Conservation (phyloP, 148 eudicot genomes). For the Hydrangea macrophylla region DNA sequence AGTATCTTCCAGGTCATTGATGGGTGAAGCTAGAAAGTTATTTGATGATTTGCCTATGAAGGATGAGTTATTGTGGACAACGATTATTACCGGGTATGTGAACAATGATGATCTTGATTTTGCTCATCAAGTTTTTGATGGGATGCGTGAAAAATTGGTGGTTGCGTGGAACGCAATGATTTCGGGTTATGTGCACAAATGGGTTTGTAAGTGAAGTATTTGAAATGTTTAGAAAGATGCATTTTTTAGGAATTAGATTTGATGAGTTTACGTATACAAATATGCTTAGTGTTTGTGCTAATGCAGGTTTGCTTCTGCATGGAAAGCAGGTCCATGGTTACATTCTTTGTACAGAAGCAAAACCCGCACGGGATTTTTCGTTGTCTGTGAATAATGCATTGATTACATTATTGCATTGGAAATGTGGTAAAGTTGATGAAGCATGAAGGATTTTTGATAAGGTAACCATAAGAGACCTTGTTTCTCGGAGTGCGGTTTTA, state of each 20-base stretch:
- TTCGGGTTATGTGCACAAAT: constrained; percentile 53
- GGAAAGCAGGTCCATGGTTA: constrained; percentile 56
- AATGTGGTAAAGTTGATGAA: constrained; percentile 42
- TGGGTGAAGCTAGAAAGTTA: constrained; percentile 42
- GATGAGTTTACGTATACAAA: constrained; percentile 65
- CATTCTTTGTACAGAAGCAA: constrained; percentile 44
- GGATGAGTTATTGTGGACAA: constrained; percentile 63
- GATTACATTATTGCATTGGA: constrained; percentile 53
- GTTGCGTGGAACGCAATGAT: constrained; percentile 69
- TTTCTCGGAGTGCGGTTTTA: constrained; percentile 56
- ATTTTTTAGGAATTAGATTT: constrained; percentile 22
- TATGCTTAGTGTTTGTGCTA: constrained; percentile 55
- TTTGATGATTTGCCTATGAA: constrained; percentile 51
- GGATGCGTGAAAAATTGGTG: constrained; percentile 35
- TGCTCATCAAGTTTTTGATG: constrained; percentile 40
- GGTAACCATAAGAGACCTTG: constrained; percentile 44
- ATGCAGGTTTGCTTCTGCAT: constrained; percentile 31
- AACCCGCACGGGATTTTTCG: constrained; percentile 23
- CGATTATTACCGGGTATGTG: constrained; percentile 58
- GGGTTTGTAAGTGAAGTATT: constrained; percentile 39
- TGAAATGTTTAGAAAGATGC: constrained; percentile 45
- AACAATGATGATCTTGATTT: constrained; percentile 46
- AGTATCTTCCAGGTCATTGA: constrained; percentile 26
- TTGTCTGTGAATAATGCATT: constrained; percentile 49
- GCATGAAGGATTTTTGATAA: constrained; percentile 39